These are phyloP conservation scores for Phalaenopsis hybrid DNA, from an alignment of 116 monocot species.

Conservation along the genomic window DNA sequence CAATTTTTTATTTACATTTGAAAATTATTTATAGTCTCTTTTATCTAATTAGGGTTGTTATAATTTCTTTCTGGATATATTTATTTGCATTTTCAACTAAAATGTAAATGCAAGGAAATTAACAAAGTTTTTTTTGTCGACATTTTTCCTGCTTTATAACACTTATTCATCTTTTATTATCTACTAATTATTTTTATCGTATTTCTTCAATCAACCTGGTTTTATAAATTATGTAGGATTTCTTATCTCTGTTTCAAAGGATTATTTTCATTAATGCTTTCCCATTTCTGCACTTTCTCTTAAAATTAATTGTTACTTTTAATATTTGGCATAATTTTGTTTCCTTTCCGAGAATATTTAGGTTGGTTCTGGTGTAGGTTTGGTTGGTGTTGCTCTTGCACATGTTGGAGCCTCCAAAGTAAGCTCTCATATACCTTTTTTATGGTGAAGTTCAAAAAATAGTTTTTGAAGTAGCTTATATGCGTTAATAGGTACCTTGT, in stretches of 20 bases:
- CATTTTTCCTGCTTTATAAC: background rate
- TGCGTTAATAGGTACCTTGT: background rate
- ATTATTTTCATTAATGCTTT: background rate
- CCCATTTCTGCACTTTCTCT: background rate
- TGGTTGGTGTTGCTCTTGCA: conserved; percentile 64
- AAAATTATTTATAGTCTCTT: background rate
- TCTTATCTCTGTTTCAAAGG: background rate
- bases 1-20: background rate
- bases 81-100: background rate
- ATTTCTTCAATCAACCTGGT: background rate
- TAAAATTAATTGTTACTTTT: background rate
- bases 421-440: conserved; percentile 6
- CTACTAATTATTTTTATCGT: background rate
- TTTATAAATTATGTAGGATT: background rate
- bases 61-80: background rate
- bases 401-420: conserved; percentile 78
- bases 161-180: background rate
- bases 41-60: background rate
- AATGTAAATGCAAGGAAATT: background rate
- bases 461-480: background rate
- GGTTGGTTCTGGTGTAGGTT: conserved; percentile 94
- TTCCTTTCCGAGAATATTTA: conserved; percentile 22
- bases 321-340: background rate
- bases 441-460: background rate
- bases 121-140: background rate